Conservation (phyloP, 805 yeast species). For the Schwanniomyces polymorphus region DNA sequence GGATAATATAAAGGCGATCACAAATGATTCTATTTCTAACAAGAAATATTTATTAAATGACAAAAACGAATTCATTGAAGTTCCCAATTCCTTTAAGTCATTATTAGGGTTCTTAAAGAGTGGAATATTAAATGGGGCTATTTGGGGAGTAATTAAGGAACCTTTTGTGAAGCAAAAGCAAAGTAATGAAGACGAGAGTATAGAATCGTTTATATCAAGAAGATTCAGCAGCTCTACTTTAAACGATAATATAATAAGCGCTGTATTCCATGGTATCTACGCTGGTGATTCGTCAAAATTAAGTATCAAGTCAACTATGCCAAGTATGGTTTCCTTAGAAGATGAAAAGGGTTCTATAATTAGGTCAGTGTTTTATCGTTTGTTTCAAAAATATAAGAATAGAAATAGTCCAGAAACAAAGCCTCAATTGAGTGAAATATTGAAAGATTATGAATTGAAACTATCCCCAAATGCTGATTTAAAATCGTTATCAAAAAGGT, state of each 20-base stretch:
- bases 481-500: conserved; percentile 24
- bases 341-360: conserved; percentile 52
- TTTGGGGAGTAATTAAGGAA: conserved; percentile 50
- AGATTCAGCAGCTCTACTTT: conserved; percentile 61
- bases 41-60: conserved; percentile 61
- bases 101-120: conserved; percentile 26
- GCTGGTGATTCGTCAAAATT: conserved; percentile 68
- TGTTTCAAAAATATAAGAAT: neutral
- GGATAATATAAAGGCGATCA: conserved; percentile 59
- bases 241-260: conserved; percentile 66
- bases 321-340: conserved; percentile 58
- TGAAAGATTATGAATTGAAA: conserved; percentile 37
- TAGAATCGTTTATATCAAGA: conserved; percentile 64
- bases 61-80: conserved; percentile 49
- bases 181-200: conserved; percentile 60
- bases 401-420: neutral
- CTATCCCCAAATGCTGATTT: conserved; percentile 45
- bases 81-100: conserved; percentile 45
- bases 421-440: conserved; percentile 7
- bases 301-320: conserved; percentile 64
- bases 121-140: conserved; percentile 46
- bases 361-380: conserved; percentile 6
- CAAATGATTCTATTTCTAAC: conserved; percentile 61
- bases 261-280: conserved; percentile 84
- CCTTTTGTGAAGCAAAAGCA: conserved; percentile 37